A percentile compares a stretch with the other conserved stretches of the same genome.
Conservation (phyloP, 306 rosid species). For the Castanea crenata region DNA sequence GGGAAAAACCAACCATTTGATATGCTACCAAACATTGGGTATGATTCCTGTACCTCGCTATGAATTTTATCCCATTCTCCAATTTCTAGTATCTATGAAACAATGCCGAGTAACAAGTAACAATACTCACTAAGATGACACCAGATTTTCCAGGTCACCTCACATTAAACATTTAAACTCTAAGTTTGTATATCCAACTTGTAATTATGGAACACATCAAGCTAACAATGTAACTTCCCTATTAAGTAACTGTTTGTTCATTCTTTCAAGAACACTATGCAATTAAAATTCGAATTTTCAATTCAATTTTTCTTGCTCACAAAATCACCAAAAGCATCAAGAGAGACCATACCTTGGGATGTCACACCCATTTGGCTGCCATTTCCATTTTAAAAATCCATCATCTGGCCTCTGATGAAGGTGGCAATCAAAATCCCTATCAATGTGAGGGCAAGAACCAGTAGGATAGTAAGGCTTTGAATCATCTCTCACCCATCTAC, state of each 20-base stretch:
- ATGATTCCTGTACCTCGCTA: neutral
- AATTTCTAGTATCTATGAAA: neutral
- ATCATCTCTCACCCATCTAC: conserved; percentile 80
- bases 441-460: conserved; percentile 84
- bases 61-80: neutral
- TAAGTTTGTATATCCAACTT: neutral
- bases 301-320: neutral
- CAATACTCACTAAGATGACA: neutral
- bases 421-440: conserved; percentile 76
- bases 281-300: neutral
- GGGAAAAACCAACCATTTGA: conserved; percentile 9
- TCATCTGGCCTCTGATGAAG: conserved; percentile 76
- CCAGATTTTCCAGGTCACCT: neutral
- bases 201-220: neutral
- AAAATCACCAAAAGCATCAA: neutral
- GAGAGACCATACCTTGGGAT: conserved; percentile 64
- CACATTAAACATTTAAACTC: neutral
- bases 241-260: neutral
- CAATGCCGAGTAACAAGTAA: neutral
- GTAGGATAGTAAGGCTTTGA: conserved; percentile 79
- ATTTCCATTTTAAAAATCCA: conserved; percentile 78
- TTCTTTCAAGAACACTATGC: neutral
- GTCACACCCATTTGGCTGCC: conserved; percentile 85
- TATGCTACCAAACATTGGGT: neutral
- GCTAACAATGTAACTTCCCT: neutral